Base-by-base conservation (phyloP, 176 grass and related monocot species). In the Luzula sylvatica region DNA sequence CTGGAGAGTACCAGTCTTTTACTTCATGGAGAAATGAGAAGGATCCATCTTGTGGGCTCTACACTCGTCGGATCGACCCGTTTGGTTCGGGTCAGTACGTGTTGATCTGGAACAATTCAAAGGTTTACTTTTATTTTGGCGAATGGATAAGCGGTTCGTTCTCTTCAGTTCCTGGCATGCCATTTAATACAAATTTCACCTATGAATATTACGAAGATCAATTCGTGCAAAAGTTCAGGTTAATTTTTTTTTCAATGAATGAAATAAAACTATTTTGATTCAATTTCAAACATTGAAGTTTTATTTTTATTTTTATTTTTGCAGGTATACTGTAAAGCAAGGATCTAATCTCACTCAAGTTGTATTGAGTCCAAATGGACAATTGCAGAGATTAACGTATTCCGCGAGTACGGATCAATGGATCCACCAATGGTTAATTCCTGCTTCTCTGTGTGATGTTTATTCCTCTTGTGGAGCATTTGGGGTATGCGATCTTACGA, bases 401-500 rank as follows among this genome's bases (percentile, higher is more conserved):
- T 55, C 71, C 28, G 20, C 26, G 18, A 32, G 18, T 42, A 60
- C 54, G 18, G 14, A 68, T 5, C 11, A 48, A 22, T 87, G 83
- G 83, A 30, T 80, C 53, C 26, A 74, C 25, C 53, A 80, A 30
- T 87, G 67, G 56, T 56, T 52, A 2, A 66, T 52, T 8, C 83
- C 83, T 3, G 41, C 51, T n/a, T 61, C 49, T 38, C 61, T 50
- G 14, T 82, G 83, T 40, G 73, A 71, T 52, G 69, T 82, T 7
- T 74, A 82, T 25, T 81, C 53, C 16, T 13, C 55, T n/a, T 82
- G 83, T 38, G 69, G 78, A 3, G 15, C 73, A 19, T 87, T 82
- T 38, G 78, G 78, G 0, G 30, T 82, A 3, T 82, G 78, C 39
- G 27, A 60, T 35, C 48, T 53, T 40, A 58, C 62, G 42, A 65